These are phyloP conservation scores for Chloroidium sp. DNA, from an alignment of 163 green algal genomes.

Conservation along the genomic window DNA sequence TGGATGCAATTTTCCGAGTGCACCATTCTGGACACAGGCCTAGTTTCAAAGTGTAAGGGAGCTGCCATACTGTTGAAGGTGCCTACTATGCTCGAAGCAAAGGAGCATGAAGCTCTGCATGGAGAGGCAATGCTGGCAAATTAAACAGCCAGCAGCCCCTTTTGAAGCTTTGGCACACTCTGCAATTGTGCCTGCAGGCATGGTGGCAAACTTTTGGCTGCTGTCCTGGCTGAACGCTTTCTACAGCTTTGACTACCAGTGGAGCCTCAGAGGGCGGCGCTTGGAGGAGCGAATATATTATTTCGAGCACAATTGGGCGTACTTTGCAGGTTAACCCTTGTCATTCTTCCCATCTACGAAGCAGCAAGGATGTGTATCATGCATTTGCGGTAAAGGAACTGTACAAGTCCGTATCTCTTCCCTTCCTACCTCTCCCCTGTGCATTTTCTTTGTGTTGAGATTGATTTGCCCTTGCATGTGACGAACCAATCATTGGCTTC, in stretches of 20 bases:
- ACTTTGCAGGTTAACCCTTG: slow-evolving; percentile 42
- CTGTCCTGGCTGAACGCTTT: slow-evolving; percentile 77
- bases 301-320: slow-evolving; percentile 67
- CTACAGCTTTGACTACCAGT: slow-evolving; percentile 88
- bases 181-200: slow-evolving; percentile 32
- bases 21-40: too few relatives aligned
- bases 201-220: slow-evolving; percentile 44
- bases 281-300: slow-evolving; percentile 46
- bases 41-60: too few relatives aligned
- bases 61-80: too few relatives aligned
- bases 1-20: too few relatives aligned
- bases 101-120: background rate
- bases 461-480: background rate
- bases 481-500: background rate
- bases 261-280: slow-evolving; percentile 41
- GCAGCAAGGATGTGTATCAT: too few relatives aligned
- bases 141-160: background rate
- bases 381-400: background rate
- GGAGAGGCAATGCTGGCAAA: background rate
- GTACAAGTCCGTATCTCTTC: background rate
- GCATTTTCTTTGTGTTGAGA: background rate
- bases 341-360: background rate
- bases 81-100: background rate
- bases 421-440: background rate
- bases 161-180: background rate